phyloP scores from a whole-genome alignment of 2,329 filamentous ascomycete species.

The Colletotrichum noveboracense region DNA sequence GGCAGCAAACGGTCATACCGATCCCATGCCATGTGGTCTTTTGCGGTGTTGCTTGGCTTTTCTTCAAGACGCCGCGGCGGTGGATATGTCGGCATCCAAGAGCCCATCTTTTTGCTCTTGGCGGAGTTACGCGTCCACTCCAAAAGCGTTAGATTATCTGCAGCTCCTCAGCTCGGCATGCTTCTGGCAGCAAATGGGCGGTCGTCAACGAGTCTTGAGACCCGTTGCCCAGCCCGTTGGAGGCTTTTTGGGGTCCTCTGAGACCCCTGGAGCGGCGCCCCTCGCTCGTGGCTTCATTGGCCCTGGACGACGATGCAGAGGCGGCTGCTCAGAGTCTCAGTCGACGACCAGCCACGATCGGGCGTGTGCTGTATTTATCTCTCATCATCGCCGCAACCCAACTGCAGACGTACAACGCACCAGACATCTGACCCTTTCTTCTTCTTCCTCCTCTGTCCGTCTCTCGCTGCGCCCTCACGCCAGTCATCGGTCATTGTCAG shows the following conservation, averaged over 20 bases:
- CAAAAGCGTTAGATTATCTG: constrained; percentile 23
- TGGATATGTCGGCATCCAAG: constrained; percentile 15
- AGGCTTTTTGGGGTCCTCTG: neutral
- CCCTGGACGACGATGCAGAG: neutral
- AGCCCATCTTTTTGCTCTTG: constrained; percentile 17
- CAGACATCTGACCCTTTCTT: neutral
- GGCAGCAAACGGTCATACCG: neutral
- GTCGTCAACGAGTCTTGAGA: neutral
- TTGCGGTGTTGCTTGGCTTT: neutral
- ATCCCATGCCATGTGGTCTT: neutral
- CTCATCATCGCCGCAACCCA: neutral
- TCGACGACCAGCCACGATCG: neutral
- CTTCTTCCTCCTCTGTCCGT: neutral
- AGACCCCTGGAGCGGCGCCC: neutral
- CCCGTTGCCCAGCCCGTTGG: constrained; percentile 16
- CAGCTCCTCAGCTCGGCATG: constrained; percentile 18
- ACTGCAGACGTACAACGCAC: neutral
- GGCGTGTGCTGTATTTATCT: neutral
- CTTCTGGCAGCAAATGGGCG: constrained; percentile 4
- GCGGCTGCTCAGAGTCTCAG: neutral
- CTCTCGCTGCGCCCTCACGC: neutral
- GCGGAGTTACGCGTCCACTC: constrained; percentile 23
- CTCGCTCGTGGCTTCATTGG: neutral
- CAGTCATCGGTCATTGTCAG: neutral
- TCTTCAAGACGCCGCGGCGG: neutral